Percentiles rank a stretch among this genome's conserved stretches.
Conservation (phyloP, 2,329 filamentous ascomycete genomes). For the Chrysoporthe puriensis region DNA sequence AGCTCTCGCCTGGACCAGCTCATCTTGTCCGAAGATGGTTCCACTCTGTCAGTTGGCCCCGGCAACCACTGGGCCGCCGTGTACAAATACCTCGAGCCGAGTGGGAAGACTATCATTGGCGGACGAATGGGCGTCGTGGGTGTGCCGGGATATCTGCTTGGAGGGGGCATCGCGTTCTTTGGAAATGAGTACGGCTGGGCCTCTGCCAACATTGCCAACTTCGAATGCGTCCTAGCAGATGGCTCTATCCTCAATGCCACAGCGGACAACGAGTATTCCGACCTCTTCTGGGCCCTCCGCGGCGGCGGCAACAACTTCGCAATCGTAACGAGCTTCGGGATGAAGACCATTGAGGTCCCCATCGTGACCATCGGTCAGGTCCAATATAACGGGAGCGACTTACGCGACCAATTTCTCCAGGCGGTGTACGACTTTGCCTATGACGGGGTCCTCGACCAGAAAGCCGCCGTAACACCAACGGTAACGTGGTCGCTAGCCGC, state of each 20-base stretch:
- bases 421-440: slow-evolving; percentile 21
- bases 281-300: slow-evolving; percentile 38
- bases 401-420: slow-evolving; percentile 18
- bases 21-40: slow-evolving; percentile 35
- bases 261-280: slow-evolving; percentile 33
- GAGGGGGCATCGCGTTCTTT: slow-evolving; percentile 41
- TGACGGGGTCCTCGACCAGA: slow-evolving; percentile 20
- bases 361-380: slow-evolving; percentile 9
- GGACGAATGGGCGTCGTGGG: slow-evolving; percentile 37
- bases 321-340: slow-evolving; percentile 38
- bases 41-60: slow-evolving; percentile 37
- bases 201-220: slow-evolving; percentile 12
- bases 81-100: slow-evolving; percentile 35
- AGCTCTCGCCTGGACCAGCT: slow-evolving; percentile 41
- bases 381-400: slow-evolving; percentile 9
- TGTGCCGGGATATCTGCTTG: slow-evolving; percentile 37
- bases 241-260: slow-evolving; percentile 35
- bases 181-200: slow-evolving; percentile 35
- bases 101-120: slow-evolving; percentile 34
- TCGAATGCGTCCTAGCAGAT: slow-evolving; percentile 33
- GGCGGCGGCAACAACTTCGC: slow-evolving; percentile 37
- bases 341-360: slow-evolving; percentile 30
- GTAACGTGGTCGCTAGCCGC: slow-evolving; percentile 5
- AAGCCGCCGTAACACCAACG: slow-evolving; percentile 12
- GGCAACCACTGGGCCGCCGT: slow-evolving; percentile 38